Base-by-base conservation (phyloP, 1,139 yeast species). In the Geotrichum candidum region DNA sequence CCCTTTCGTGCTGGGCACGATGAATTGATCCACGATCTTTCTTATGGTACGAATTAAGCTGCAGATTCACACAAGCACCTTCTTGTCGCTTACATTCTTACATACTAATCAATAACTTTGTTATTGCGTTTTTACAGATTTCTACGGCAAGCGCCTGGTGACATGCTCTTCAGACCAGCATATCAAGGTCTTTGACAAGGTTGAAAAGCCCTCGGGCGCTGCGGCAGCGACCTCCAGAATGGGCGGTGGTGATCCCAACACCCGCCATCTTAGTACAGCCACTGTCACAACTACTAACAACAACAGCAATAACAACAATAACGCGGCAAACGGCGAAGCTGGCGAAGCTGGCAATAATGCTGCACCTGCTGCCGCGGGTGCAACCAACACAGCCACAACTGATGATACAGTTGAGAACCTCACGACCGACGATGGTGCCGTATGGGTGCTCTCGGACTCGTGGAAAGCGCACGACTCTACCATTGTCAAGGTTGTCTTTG, bases 381-480 rank as follows among this genome's bases (percentile, higher is more conserved):
- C 38, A 23, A 35, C 7, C 15, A 25, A 31, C 54, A 27, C 25
- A 9, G 51, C 52, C 23, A 27, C 53, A 11, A n/a, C 53, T 2
- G 23, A 33, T n/a, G 23, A 41, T 23, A 41, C 29, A 7, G 48
- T 18, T 27, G 51, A 38, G 10, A 54, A 50, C 50, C 15, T 63
- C 27, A 58, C 64, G 11, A 56, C 54, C 7, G 61, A 61, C 38
- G 68, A 66, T 23, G 70, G 68, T 11, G 78, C 78, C 46, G 82
- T 84, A 38, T 92, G 97, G 97, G 83, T 83, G 18, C 75, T 88
- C 61, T 85, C 86, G 68, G 97, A 91, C 74, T 86, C 88, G 66
- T 92, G 97, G 96, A 88, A 88, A 68, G 98, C 98, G 0, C 99
- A 94, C 72, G 97, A 94, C 69, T 87, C 96, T 7, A 85, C 92